phyloP scores from a whole-genome alignment of 164 flowering plant genomes.

The Stephania yunnanensis region DNA sequence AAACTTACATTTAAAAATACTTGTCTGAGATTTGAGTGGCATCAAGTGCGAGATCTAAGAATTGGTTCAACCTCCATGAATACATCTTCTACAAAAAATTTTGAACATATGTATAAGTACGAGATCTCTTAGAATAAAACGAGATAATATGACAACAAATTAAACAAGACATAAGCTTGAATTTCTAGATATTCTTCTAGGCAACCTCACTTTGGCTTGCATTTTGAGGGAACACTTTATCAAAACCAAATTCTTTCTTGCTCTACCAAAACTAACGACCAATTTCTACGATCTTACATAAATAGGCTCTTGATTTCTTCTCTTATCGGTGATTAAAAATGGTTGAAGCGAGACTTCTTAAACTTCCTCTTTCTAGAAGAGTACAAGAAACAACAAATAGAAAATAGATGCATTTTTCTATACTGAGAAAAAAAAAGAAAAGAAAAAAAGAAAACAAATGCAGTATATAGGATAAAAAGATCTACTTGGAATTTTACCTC shows the following conservation, averaged over 20 bases:
- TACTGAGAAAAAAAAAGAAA: too few relatives aligned
- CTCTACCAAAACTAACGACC: slow-evolving; percentile 38
- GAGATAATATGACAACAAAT: slow-evolving; percentile 13
- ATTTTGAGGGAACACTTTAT: slow-evolving; percentile 57
- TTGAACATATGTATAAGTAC: too few relatives aligned
- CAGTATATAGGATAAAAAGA: too few relatives aligned
- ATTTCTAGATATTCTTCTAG: neutral
- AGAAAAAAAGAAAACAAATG: too few relatives aligned
- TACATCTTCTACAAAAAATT: slow-evolving; percentile 51
- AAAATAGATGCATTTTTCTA: too few relatives aligned
- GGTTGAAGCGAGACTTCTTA: slow-evolving; percentile 79
- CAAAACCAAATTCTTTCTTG: slow-evolving; percentile 57
- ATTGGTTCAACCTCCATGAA: slow-evolving; percentile 68
- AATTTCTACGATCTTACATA: slow-evolving; percentile 43
- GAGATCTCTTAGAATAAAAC: slow-evolving; percentile 5
- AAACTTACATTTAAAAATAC: too few relatives aligned
- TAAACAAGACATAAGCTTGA: neutral
- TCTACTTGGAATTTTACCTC: too few relatives aligned
- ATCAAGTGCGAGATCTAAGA: slow-evolving; percentile 76
- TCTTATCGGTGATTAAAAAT: slow-evolving; percentile 28
- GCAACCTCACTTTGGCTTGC: slow-evolving; percentile 54
- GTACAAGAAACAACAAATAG: too few relatives aligned
- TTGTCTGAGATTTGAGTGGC: too few relatives aligned
- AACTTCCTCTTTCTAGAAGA: too few relatives aligned
- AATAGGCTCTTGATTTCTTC: slow-evolving; percentile 38